Evolutionary conservation across 192 early-diverging fungal species (phyloP).

Genomic region (Tieghemiomyces parasiticus): DNA sequence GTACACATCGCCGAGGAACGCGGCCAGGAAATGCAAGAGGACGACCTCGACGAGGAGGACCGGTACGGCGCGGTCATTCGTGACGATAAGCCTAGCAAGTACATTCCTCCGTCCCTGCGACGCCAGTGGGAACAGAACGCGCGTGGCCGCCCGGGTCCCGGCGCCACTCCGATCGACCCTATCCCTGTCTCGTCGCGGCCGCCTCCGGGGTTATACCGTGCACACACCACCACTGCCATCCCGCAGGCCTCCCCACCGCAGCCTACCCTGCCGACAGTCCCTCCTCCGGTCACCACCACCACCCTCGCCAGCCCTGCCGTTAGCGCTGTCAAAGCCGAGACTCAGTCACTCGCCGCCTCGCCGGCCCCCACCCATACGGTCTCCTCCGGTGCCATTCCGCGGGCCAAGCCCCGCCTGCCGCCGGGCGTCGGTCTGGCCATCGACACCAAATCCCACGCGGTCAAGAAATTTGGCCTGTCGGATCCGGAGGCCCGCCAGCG

Average conservation of each 20-base stretch:
- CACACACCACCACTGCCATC: neutral
- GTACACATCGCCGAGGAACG: conserved; percentile 87
- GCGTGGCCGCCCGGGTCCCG: neutral
- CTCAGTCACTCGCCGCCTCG: conserved; percentile 15
- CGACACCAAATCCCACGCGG: neutral
- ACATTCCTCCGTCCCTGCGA: conserved; percentile 72
- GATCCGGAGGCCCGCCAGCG: neutral
- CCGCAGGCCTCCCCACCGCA: neutral
- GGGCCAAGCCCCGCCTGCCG: conserved; percentile 2
- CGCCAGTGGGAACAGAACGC: conserved; percentile 24
- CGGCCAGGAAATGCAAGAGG: conserved; percentile 35
- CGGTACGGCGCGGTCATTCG: conserved; percentile 69
- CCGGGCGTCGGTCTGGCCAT: neutral
- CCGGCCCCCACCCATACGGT: neutral
- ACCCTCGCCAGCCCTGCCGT: conserved; percentile 9
- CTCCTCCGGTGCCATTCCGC: neutral
- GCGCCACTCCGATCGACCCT: neutral
- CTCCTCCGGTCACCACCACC: conserved; percentile 7
- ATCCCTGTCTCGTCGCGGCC: neutral
- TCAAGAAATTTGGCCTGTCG: conserved; percentile 2
- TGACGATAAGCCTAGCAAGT: conserved; percentile 54
- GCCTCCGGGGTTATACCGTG: conserved; percentile 7
- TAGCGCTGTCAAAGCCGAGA: conserved; percentile 21
- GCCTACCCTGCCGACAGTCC: neutral
- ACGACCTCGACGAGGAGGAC: conserved; percentile 85